These are phyloP conservation scores for Baorangia bicolor DNA, from an alignment of 768 basidiomycete genomes.

Conservation along the genomic window DNA sequence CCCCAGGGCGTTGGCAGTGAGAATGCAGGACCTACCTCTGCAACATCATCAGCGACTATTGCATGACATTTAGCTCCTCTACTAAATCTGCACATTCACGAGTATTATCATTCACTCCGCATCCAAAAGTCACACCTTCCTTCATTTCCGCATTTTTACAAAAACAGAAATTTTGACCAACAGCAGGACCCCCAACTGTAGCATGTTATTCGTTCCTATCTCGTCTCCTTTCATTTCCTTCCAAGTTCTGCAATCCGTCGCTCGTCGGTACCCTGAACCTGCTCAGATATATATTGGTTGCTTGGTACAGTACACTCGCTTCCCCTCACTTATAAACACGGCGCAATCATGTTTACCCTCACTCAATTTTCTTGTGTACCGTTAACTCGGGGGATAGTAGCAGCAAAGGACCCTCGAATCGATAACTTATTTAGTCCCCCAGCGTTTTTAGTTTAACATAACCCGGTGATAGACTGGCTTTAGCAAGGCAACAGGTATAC, in stretches of 20 bases:
- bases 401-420: constrained; percentile 16
- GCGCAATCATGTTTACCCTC: constrained; percentile 9
- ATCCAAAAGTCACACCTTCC: constrained; percentile 19
- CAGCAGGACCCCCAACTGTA: constrained; percentile 18
- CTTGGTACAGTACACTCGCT: constrained; percentile 15
- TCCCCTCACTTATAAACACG: constrained; percentile 7
- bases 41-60: neutral
- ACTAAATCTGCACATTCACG: neutral
- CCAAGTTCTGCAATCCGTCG: constrained; percentile 9
- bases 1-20: constrained; percentile 28
- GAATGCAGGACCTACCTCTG: constrained; percentile 10
- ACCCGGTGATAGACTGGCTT: neutral
- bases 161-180: constrained; percentile 13
- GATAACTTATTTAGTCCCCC: constrained; percentile 12
- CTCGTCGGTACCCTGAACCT: constrained; percentile 7
- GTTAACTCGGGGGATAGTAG: constrained; percentile 1
- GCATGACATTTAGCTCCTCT: constrained; percentile 9
- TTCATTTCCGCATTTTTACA: constrained; percentile 10
- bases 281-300: constrained; percentile 28
- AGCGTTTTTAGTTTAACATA: neutral
- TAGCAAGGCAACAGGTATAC: constrained; percentile 4
- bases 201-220: constrained; percentile 25
- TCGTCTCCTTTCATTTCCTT: constrained; percentile 4
- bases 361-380: constrained; percentile 14
- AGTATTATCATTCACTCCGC: neutral